Evolutionary conservation across 1,139 yeast species (phyloP), one percentile per base, ranked within the genome.

Genomic region (Saccharomycopsis crataegensis): DNA sequence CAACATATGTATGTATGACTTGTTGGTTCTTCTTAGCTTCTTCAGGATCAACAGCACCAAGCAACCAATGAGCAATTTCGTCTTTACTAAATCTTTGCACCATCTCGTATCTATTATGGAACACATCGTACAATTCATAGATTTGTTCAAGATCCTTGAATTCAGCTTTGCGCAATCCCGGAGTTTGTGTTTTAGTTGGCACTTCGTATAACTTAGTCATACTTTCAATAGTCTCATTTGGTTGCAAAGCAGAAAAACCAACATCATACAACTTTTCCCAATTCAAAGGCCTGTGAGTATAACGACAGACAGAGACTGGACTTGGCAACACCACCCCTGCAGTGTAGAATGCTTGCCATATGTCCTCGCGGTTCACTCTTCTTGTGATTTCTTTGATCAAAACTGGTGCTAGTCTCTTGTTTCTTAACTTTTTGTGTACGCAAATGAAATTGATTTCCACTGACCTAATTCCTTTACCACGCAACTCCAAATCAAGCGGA

Each of bases 301-400:
- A 94, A 60, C 98, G 79, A 66, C 96, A 84, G 1, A 89, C 83
- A n/a, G 96, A 74, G 8, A 93, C 79, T 0, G 99, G 99, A 28
- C 93, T 83, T 17, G 99, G 99, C 58, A 93, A 75, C 6, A 89
- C 83, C 6, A 83, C 80, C 6, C 99, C 99, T 0, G 94, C 96
- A 11, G 99, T 91, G 68, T 89, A 90, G 58, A 94, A 76, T 0
- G 99, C 99, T 67, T 93, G 98, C 97, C 98, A 93, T 57, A 91
- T 86, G 56, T 87, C 79, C 49, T 77, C 76, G 59, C 79, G 77
- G 69, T 94, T 93, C 60, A 93, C 95, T 62, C 98, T 78, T 66
- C 99, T 80, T 4, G 99, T 93, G 60, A 93, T 86, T 69, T 93
- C 99, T 64, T 87, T 86, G 67, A 93, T 93, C 65, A 93, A 74